phyloP scores from a whole-genome alignment of 169 alveolate genomes.

The Babesia microti region DNA sequence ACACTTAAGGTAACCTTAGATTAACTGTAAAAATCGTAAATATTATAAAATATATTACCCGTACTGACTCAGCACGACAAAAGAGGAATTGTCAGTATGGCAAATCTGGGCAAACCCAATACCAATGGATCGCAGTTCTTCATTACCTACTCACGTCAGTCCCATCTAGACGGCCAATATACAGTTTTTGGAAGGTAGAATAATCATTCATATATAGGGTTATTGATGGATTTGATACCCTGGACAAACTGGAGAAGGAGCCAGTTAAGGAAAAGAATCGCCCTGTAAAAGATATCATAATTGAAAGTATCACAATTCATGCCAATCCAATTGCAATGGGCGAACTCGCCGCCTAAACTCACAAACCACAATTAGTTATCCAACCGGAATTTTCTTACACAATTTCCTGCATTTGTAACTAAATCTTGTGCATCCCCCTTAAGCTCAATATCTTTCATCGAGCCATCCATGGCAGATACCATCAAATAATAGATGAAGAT shows the following conservation, averaged over 20 bases:
- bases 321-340: constrained; percentile 81
- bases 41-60: not conserved
- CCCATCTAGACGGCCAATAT: constrained; percentile 80
- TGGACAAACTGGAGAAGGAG: constrained; percentile 74
- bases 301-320: constrained; percentile 62
- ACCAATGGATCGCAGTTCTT: constrained; percentile 86
- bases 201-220: constrained; percentile 45
- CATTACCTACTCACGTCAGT: constrained; percentile 79
- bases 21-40: not conserved
- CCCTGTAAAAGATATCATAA: constrained; percentile 66
- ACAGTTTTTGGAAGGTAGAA: constrained; percentile 77
- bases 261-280: constrained; percentile 70
- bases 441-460: not conserved
- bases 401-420: not conserved
- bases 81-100: constrained; percentile 82
- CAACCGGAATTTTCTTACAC: not conserved
- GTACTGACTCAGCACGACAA: constrained; percentile 63
- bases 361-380: constrained; percentile 1
- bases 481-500: not conserved
- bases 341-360: constrained; percentile 39
- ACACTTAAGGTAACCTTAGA: constrained; percentile 72
- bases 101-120: constrained; percentile 76
- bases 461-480: not conserved
- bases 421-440: too few relatives aligned
- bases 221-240: constrained; percentile 81